These are phyloP conservation scores for Takashimella koratensis DNA, from an alignment of 1,284 basidiomycete genomes.

Conservation along the genomic window DNA sequence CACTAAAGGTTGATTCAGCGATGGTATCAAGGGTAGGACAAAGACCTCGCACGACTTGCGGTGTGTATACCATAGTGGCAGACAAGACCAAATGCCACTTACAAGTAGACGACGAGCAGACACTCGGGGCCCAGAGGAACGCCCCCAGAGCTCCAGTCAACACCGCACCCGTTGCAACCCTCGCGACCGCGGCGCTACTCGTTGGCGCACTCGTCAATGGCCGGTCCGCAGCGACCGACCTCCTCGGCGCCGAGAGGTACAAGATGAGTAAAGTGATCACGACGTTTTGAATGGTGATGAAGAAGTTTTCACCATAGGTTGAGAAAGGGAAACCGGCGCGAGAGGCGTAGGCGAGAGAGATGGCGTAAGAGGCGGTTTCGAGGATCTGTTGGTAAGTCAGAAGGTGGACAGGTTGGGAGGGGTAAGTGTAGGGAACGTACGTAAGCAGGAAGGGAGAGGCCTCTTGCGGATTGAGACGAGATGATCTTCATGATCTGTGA, in stretches of 20 bases:
- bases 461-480: slow-evolving; percentile 65
- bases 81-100: slow-evolving; percentile 11
- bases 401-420: no score
- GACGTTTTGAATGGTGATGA: slow-evolving; percentile 78
- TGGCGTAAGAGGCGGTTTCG: slow-evolving; percentile 80
- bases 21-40: background rate
- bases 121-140: slow-evolving; percentile 51
- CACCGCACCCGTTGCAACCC: slow-evolving; percentile 47
- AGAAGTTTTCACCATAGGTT: slow-evolving; percentile 91
- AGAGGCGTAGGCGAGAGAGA: slow-evolving; percentile 80
- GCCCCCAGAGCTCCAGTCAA: slow-evolving; percentile 51
- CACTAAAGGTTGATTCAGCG: slow-evolving; percentile 24
- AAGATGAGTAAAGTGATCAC: slow-evolving; percentile 78
- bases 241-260: slow-evolving; percentile 45
- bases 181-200: slow-evolving; percentile 10
- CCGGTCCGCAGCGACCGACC: background rate
- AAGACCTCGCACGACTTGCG: no score
- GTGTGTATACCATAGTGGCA: background rate
- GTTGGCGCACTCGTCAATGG: slow-evolving; percentile 3
- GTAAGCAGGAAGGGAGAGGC: slow-evolving; percentile 76
- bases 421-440: no score
- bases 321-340: slow-evolving; percentile 84
- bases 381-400: slow-evolving; percentile 56
- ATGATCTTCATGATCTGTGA: slow-evolving; percentile 54
- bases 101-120: slow-evolving; percentile 40